Conservation (phyloP, 306 rosid genomes). For the Lathyrus sativus region DNA sequence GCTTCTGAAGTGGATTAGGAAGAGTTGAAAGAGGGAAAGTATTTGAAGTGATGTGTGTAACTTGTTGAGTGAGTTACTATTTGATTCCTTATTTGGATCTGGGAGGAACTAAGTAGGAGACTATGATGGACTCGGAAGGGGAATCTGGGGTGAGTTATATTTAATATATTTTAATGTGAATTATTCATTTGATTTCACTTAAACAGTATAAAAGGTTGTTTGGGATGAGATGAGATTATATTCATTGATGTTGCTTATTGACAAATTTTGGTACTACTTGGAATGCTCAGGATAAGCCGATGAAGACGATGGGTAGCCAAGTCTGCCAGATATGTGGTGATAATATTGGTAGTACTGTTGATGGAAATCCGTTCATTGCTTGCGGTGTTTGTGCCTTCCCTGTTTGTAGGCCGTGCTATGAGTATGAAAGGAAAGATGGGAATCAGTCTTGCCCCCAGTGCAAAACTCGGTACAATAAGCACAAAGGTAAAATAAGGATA, state of each 20-base stretch:
- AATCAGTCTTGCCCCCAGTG: constrained; percentile 96
- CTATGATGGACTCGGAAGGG: constrained; percentile 82
- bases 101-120: constrained; percentile 37
- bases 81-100: constrained; percentile 50
- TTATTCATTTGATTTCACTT: constrained; percentile 23
- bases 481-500: constrained; percentile 56
- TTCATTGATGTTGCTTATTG: constrained; percentile 16
- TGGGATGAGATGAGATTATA: neutral
- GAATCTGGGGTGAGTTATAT: constrained; percentile 71
- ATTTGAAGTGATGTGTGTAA: constrained; percentile 50
- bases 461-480: constrained; percentile 85
- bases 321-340: constrained; percentile 97
- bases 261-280: constrained; percentile 20
- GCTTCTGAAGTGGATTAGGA: constrained; percentile 25
- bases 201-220: neutral
- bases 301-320: constrained; percentile 57
- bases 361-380: constrained; percentile 73
- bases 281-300: constrained; percentile 56
- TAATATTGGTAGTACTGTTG: constrained; percentile 66
- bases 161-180: neutral
- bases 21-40: neutral
- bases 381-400: constrained; percentile 86
- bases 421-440: constrained; percentile 97
- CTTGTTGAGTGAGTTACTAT: constrained; percentile 44
- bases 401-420: constrained; percentile 93